Percentiles rank a stretch among this genome's conserved stretches.
These are phyloP conservation scores for Spergularia marina DNA, from an alignment of 148 eudicot genomes.

Conservation along the genomic window DNA sequence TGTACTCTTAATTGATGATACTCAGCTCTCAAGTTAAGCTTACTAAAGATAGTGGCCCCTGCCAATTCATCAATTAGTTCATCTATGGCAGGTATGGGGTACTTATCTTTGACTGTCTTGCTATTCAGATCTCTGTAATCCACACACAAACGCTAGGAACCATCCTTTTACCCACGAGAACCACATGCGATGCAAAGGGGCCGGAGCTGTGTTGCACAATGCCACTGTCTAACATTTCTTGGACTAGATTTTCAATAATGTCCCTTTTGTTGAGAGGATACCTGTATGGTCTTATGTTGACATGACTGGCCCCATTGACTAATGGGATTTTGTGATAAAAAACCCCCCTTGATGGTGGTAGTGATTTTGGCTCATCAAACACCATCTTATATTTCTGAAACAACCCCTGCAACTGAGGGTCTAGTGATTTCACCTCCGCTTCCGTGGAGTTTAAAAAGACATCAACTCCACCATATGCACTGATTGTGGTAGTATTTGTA, in stretches of 20 bases:
- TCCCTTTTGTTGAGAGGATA: neutral
- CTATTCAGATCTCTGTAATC: too few relatives aligned
- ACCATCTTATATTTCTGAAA: neutral
- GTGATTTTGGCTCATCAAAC: neutral
- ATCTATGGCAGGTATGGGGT: too few relatives aligned
- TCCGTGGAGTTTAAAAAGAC: too few relatives aligned
- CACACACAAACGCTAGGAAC: too few relatives aligned
- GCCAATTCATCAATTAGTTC: neutral
- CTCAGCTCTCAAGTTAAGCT: neutral
- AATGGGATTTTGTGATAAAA: constrained; percentile 1
- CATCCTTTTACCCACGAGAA: too few relatives aligned
- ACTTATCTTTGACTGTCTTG: too few relatives aligned
- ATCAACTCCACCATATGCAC: too few relatives aligned
- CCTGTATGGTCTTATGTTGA: constrained; percentile 5
- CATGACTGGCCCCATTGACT: neutral
- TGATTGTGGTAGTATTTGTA: too few relatives aligned
- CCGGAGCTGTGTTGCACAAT: too few relatives aligned
- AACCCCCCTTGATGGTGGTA: neutral
- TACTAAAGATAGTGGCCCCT: neutral
- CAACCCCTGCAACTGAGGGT: neutral
- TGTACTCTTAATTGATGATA: neutral
- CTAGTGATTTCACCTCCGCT: too few relatives aligned
- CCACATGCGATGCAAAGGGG: too few relatives aligned
- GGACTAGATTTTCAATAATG: neutral
- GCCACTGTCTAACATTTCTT: too few relatives aligned